Evolutionary conservation across 192 early-diverging fungal genomes (phyloP).

Genomic region (Coemansia sp.): DNA sequence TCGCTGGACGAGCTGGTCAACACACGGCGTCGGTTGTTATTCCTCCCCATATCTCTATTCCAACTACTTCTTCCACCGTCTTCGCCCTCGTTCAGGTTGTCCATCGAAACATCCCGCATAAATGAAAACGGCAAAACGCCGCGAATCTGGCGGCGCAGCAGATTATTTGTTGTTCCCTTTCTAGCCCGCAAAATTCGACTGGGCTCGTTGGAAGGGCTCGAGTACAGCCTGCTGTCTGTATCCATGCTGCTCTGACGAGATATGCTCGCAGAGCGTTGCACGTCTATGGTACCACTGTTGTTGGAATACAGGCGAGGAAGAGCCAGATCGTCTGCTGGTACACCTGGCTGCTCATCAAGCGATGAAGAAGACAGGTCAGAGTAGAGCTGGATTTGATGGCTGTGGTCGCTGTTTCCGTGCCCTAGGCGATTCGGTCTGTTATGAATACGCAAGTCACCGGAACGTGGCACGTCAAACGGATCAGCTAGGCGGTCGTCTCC

Average conservation of each 20-base stretch:
- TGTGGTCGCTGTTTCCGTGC: no score
- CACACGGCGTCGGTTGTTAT: conserved; percentile 5
- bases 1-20: conserved; percentile 27
- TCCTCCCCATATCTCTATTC: not conserved
- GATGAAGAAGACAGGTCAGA: conserved; percentile 11
- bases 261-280: no score
- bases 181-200: conserved; percentile 19
- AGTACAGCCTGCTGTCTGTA: not conserved
- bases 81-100: conserved; percentile 16
- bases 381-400: conserved; percentile 7
- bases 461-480: conserved; percentile 17
- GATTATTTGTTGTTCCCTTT: conserved; percentile 15
- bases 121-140: conserved; percentile 51
- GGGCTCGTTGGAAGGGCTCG: not conserved
- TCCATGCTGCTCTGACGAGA: not conserved
- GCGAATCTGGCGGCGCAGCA: conserved; percentile 43
- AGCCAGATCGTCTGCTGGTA: not conserved
- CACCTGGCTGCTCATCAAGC: not conserved
- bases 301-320: not conserved
- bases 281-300: not conserved
- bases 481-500: not conserved
- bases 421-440: not conserved
- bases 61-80: conserved; percentile 16
- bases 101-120: conserved; percentile 33
- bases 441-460: not conserved